These are phyloP conservation scores for Pouteria glomerata DNA, from an alignment of 148 eudicot species.

Conservation along the genomic window DNA sequence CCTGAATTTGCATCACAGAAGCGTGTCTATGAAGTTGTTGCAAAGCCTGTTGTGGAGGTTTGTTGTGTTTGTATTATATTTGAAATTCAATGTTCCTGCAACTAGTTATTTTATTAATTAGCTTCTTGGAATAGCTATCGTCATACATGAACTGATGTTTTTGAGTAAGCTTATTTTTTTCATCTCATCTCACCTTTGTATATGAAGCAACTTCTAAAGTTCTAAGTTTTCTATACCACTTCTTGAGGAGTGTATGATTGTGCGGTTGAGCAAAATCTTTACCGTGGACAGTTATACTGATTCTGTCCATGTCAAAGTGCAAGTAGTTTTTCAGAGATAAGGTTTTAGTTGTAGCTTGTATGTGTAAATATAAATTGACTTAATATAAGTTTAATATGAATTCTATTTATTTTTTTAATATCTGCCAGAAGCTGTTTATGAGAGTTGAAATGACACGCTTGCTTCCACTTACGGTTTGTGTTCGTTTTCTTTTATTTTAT, in stretches of 20 bases:
- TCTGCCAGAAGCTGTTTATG: not conserved
- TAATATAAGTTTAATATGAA: not conserved
- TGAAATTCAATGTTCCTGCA: not conserved
- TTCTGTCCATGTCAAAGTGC: not conserved
- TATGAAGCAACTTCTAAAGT: not conserved
- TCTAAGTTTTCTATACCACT: not conserved
- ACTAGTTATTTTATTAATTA: not conserved
- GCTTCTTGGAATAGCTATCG: not conserved
- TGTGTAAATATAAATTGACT: not conserved
- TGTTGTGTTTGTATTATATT: constrained; percentile 10
- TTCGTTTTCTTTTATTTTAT: too few species aligned
- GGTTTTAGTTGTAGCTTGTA: too few species aligned
- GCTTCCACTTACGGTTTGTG: not conserved
- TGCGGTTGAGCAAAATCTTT: not conserved
- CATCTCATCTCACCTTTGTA: not conserved
- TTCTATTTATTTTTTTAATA: not conserved
- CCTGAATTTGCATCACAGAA: constrained; percentile 92
- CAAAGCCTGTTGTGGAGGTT: constrained; percentile 99
- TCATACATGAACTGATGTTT: not conserved
- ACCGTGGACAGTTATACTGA: not conserved
- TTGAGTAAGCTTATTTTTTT: not conserved
- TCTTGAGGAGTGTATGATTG: not conserved
- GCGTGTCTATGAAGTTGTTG: constrained; percentile 99
- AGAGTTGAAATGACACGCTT: not conserved
- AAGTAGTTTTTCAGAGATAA: too few species aligned